Base-by-base conservation (phyloP, 176 grass and related monocot genomes). In the Rhynchospora pubera region DNA sequence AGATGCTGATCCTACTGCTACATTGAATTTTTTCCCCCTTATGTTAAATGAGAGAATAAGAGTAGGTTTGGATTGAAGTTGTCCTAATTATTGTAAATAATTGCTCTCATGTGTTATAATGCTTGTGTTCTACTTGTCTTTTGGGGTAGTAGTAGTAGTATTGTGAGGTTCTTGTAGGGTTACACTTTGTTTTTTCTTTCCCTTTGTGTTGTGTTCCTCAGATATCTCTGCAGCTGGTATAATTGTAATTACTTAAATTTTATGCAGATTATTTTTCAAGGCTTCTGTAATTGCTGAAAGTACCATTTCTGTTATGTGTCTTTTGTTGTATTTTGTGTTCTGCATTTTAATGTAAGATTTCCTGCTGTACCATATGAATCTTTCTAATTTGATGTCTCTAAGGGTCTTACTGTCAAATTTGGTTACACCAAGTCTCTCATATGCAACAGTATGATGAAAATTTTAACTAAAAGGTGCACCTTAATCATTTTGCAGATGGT, bases 401-500 rank as follows among this genome's bases (percentile, higher is more conserved):
- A 32, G 9, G 24, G 15, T 18, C 15, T 68, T 68, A 44, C 32
- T 8, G 65, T 5, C 44, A n/a, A 68, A 43, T 68, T 43, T 68
- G 30, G 32, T 42, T 68, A 43, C 18, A 44, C 3, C 30, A 68
- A 24, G 61, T 11, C 60, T 64, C 9, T 34, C 18, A 46, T 46
- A 23, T 71, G 16, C 18, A 22, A 46, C 0, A n/a, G n/a, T 21
- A 22, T 72, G 68, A 48, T 50, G 68, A 23, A 72, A 72, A 48
- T 72, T 81, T 84, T 72, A 72, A 72, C 44, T 22, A 6, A 72
- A 46, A 7, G n/a, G 22, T 72, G 48, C 23, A 32, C 10, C 19
- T 72, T 72, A 48, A 12, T 53, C 47, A 53, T 53, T 21, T 75
- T 66, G 23, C 72, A 98, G 95, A 98, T 85, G 95, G 95, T 80